Evolutionary conservation across 805 yeast genomes (phyloP).

Genomic region (Zygotorulaspora sp.): DNA sequence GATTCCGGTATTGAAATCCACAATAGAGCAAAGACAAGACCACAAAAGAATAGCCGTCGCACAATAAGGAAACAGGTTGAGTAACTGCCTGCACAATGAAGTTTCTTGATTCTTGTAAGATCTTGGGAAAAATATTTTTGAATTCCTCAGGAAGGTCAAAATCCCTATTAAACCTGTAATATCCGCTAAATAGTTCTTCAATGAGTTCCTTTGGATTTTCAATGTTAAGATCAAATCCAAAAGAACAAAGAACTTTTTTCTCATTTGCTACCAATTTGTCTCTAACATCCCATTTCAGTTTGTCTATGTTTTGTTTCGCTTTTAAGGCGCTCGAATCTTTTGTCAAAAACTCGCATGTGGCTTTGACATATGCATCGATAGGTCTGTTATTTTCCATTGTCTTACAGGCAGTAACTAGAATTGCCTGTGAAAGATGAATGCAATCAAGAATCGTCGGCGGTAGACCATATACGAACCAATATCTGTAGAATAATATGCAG

Average conservation of each 20-base stretch:
- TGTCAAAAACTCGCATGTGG: slow-evolving; percentile 30
- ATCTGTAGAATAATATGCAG: slow-evolving; percentile 33
- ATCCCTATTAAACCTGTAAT: slow-evolving; percentile 31
- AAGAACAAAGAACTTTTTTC: slow-evolving; percentile 28
- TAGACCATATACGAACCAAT: slow-evolving; percentile 33
- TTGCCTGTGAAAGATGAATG: slow-evolving; percentile 32
- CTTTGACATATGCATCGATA: slow-evolving; percentile 33
- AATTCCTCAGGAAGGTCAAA: slow-evolving; percentile 28
- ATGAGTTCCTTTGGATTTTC: slow-evolving; percentile 35
- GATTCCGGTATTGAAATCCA: slow-evolving; percentile 30
- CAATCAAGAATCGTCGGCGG: slow-evolving; percentile 30
- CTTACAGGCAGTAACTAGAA: slow-evolving; percentile 37
- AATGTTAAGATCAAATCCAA: slow-evolving; percentile 35
- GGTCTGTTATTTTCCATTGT: slow-evolving; percentile 37
- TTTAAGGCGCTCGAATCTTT: slow-evolving; percentile 22
- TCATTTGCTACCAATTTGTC: slow-evolving; percentile 34
- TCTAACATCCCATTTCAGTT: slow-evolving; percentile 36
- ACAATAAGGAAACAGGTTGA: slow-evolving; percentile 35
- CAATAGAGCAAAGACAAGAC: slow-evolving; percentile 30
- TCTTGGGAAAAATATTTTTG: slow-evolving; percentile 28
- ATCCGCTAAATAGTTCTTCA: slow-evolving; percentile 35
- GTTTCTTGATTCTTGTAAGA: slow-evolving; percentile 33
- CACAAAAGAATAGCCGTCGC: slow-evolving; percentile 33
- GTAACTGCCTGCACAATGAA: slow-evolving; percentile 36
- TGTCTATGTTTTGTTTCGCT: slow-evolving; percentile 30